Conservation (phyloP, 2,329 filamentous ascomycete genomes). For the Aspergillus pseudotamarii region DNA sequence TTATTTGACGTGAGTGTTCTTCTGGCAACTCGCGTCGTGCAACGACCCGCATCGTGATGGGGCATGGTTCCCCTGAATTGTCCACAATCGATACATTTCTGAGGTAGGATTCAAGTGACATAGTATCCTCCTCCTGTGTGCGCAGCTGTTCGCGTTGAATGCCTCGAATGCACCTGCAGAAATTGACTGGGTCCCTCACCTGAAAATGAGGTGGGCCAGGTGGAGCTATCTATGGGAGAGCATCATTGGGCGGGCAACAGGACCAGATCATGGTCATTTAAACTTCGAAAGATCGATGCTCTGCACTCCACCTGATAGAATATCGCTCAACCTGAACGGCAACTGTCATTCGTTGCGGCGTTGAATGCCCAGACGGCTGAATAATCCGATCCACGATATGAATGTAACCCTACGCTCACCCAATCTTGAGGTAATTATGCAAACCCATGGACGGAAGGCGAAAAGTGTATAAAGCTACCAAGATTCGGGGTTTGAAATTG, state of each 20-base stretch:
- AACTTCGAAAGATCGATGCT: background rate
- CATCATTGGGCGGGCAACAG: background rate
- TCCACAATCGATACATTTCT: too few species aligned
- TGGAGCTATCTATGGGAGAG: background rate
- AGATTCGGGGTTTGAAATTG: background rate
- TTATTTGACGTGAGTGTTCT: background rate
- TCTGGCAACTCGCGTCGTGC: too few species aligned
- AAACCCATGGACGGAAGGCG: background rate
- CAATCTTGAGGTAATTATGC: background rate
- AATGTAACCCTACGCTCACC: background rate
- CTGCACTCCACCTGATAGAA: background rate
- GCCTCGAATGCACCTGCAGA: background rate
- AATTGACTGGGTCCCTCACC: background rate
- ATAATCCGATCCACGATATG: background rate
- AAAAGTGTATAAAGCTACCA: background rate
- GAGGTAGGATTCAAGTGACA: too few species aligned
- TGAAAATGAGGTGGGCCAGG: background rate
- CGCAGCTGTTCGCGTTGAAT: background rate
- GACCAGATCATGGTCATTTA: background rate
- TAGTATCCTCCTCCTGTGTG: background rate
- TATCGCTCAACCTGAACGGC: background rate
- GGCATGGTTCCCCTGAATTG: too few species aligned
- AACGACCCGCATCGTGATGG: too few species aligned
- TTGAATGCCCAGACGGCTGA: background rate
- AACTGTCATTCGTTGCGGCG: background rate